Evolutionary conservation across 1,139 yeast species (phyloP), one percentile per base, ranked within the genome.

Genomic region (Kodamaea suecica): DNA sequence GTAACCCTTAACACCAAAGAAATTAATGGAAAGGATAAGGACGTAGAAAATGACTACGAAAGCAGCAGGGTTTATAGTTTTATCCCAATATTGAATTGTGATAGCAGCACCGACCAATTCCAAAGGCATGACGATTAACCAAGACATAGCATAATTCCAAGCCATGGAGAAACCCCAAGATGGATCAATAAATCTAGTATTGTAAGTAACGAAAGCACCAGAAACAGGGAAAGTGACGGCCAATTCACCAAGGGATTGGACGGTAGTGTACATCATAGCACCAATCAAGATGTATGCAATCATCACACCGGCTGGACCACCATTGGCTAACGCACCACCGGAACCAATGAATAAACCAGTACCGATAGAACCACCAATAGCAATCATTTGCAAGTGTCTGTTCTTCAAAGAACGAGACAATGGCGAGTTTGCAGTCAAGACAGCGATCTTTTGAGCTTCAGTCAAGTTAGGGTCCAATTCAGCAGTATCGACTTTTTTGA

Each of bases 291-390:
- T 75, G 53, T 80, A 85, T 38, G 88, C 88, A 38, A 81, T 73
- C 28, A 85, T 57, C 29, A 85, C 61, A 36, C 85, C 84, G 4
- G 84, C 92, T 3, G 95, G 95, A 23, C 96, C 95, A 36, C 95
- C 95, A 20, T 71, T 65, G 32, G 64, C 56, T 46, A 85, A 65
- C 1, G 88, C 76, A 12, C 69, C 62, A 32, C 94, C 95, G 16
- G 84, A 73, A 39, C 95, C 95, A 28, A 87, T 80, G 47, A 80
- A 77, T 43, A 80, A 60, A 30, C 88, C 90, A 5, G 94, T 84
- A 60, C 95, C 95, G 43, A 86, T 84, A 35, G 87, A 73, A 44
- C 95, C 95, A 53, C 95, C 95, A 49, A 86, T 80, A 32, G 95
- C 94, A 55, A 86, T 80, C 86, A 85, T 83, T 53, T 82, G 84